A percentile compares a stretch with the other conserved stretches of the same genome.
Evolutionary conservation across 2,329 filamentous ascomycete species (phyloP).

Genomic region (Pestalotiopsis sp.): DNA sequence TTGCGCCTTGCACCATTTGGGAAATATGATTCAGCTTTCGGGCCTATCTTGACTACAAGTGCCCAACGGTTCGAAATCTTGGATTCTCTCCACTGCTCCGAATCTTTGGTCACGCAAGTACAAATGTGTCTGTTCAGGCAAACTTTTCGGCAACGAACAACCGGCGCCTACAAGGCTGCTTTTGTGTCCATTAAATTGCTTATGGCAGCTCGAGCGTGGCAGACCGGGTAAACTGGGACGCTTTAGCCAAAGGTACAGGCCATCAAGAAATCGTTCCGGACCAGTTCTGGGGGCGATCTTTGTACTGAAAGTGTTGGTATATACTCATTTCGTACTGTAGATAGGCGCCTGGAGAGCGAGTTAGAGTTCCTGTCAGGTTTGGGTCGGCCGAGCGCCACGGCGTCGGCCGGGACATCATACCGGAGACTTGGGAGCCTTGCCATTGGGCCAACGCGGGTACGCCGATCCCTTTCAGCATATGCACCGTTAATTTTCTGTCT

Average conservation of each 20-base stretch:
- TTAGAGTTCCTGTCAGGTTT: constrained; percentile 19
- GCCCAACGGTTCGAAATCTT: constrained; percentile 9
- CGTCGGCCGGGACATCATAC: neutral
- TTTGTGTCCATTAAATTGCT: constrained; percentile 14
- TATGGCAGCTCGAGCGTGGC: constrained; percentile 17
- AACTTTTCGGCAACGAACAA: constrained; percentile 29
- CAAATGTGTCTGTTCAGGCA: constrained; percentile 8
- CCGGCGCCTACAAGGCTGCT: constrained; percentile 24
- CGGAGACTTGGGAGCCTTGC: neutral
- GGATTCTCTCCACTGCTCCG: constrained; percentile 1
- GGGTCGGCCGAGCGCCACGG: constrained; percentile 18
- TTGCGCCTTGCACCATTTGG: neutral
- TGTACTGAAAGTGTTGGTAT: neutral
- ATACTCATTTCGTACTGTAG: neutral
- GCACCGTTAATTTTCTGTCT: neutral
- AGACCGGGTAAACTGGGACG: neutral
- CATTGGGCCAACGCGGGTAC: neutral
- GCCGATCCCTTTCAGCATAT: neutral
- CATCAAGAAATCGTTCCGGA: neutral
- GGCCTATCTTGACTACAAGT: constrained; percentile 11
- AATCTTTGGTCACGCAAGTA: neutral
- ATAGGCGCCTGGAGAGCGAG: constrained; percentile 19
- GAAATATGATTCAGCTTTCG: constrained; percentile 12
- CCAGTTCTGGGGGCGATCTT: neutral
- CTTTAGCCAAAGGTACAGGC: neutral